Conservation (phyloP, 2,329 filamentous ascomycete species). For the Taxawa tesnikishii region DNA sequence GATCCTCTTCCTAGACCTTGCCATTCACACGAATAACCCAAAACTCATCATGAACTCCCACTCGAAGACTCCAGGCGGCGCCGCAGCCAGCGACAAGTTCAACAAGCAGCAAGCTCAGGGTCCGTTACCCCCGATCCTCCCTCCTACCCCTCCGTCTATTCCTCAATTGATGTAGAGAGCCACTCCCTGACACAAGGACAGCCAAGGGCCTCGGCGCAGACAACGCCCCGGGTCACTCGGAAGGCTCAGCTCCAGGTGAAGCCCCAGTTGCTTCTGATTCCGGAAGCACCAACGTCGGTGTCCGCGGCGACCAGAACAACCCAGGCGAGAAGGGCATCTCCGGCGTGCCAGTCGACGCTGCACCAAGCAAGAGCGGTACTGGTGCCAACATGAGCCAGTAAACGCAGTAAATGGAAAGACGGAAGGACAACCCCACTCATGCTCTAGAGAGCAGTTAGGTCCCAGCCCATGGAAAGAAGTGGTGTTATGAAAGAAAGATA, state of each 20-base stretch:
- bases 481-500: no score
- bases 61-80: conserved; percentile 17
- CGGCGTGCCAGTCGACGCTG: conserved; percentile 15
- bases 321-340: conserved; percentile 23
- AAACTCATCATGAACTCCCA: conserved; percentile 9
- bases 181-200: conserved; percentile 5
- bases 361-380: conserved; percentile 10
- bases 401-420: no score
- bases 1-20: no score
- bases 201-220: conserved; percentile 19
- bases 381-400: conserved; percentile 13
- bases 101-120: conserved; percentile 21
- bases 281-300: conserved; percentile 18
- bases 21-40: no score
- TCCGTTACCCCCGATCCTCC: conserved; percentile 4
- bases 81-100: conserved; percentile 19
- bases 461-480: no score
- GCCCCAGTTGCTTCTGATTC: conserved; percentile 23
- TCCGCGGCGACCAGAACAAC: conserved; percentile 16
- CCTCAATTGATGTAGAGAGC: background rate
- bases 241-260: conserved; percentile 15
- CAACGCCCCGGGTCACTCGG: conserved; percentile 19
- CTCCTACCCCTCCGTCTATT: background rate
- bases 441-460: no score
- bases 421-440: no score